These are phyloP conservation scores for Cladosporium sp. DNA, from an alignment of 2,329 filamentous ascomycete species.

Conservation along the genomic window DNA sequence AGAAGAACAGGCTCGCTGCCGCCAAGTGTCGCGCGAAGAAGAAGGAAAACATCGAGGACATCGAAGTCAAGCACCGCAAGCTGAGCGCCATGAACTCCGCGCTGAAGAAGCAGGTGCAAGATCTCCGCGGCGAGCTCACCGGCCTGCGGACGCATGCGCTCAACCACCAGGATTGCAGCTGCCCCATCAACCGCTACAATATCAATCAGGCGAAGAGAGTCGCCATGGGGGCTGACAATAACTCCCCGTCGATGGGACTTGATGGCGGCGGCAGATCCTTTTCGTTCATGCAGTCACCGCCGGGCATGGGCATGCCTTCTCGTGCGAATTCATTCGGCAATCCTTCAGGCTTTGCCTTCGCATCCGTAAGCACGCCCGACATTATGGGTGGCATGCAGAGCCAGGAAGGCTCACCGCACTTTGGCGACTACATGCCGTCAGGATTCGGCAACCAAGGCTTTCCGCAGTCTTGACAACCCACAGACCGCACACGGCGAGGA, in stretches of 20 bases:
- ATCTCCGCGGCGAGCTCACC: slow-evolving; percentile 28
- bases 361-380: slow-evolving; percentile 10
- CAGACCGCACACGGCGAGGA: background rate
- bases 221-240: slow-evolving; percentile 13
- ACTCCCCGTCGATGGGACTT: slow-evolving; percentile 19
- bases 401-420: slow-evolving; percentile 4
- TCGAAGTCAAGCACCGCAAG: slow-evolving; percentile 43
- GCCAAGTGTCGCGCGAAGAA: slow-evolving; percentile 69
- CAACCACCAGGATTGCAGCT: slow-evolving; percentile 29
- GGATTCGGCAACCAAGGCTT: slow-evolving; percentile 5
- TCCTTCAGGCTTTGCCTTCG: slow-evolving; percentile 12
- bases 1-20: slow-evolving; percentile 66
- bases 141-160: slow-evolving; percentile 28
- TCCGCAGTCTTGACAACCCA: background rate
- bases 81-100: slow-evolving; percentile 28
- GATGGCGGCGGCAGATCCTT: slow-evolving; percentile 6
- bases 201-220: slow-evolving; percentile 24
- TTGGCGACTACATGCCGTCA: slow-evolving; percentile 5
- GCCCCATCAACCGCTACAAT: slow-evolving; percentile 30
- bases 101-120: slow-evolving; percentile 27
- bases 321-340: slow-evolving; percentile 6
- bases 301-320: slow-evolving; percentile 3
- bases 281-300: slow-evolving; percentile 10
- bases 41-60: slow-evolving; percentile 49
- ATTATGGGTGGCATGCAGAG: slow-evolving; percentile 7